phyloP scores from a whole-genome alignment of 1,284 basidiomycete species.

The Butyriboletus appendiculatus region DNA sequence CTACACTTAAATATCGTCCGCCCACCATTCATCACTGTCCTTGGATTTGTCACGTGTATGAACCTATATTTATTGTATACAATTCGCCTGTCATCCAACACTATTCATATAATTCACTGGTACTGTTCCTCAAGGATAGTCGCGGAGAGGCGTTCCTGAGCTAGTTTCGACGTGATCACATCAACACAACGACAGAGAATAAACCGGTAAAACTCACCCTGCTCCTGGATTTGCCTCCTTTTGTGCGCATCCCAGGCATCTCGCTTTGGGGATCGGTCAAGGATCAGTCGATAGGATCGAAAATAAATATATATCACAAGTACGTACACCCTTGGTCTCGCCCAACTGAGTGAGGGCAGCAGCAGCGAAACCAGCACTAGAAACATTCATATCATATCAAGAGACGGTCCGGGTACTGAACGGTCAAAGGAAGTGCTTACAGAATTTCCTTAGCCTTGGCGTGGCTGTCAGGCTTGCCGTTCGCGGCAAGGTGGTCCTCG shows the following conservation, averaged over 20 bases:
- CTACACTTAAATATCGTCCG: not conserved
- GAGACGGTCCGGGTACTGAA: not conserved
- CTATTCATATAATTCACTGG: not conserved
- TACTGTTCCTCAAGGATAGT: not conserved
- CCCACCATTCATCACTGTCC: not conserved
- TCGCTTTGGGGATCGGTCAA: constrained; percentile 1
- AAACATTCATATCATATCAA: not conserved
- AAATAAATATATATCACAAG: not conserved
- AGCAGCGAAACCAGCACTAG: constrained; percentile 18
- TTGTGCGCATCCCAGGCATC: constrained; percentile 12
- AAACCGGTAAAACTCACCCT: constrained; percentile 7
- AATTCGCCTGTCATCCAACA: not conserved
- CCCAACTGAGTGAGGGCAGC: constrained; percentile 8
- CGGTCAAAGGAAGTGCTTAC: constrained; percentile 1
- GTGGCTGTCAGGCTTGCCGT: constrained; percentile 18
- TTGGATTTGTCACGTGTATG: not conserved
- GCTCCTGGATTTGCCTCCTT: not conserved
- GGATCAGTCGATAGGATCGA: not conserved
- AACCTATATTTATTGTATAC: not conserved
- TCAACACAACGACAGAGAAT: not conserved
- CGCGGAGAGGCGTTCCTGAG: not conserved
- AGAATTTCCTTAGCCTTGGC: constrained; percentile 17
- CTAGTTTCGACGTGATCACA: not conserved
- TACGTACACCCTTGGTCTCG: constrained; percentile 28
- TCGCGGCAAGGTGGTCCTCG: constrained; percentile 1